These are phyloP conservation scores for Davidsoniella eucalypti DNA, from an alignment of 2,329 filamentous ascomycete genomes.

Conservation along the genomic window DNA sequence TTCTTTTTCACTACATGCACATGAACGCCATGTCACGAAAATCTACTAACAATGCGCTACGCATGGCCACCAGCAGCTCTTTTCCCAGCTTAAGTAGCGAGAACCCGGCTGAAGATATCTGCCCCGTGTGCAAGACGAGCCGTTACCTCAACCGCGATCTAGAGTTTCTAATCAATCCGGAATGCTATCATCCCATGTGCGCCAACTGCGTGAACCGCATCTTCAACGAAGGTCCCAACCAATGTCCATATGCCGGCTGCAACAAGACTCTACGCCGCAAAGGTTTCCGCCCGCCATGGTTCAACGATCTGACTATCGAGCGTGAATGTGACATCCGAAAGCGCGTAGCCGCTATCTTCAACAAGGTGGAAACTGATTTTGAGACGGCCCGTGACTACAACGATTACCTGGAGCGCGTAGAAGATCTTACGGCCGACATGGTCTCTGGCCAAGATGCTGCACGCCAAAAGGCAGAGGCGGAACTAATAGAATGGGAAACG, in stretches of 20 bases:
- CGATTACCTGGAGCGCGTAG: conserved; percentile 85
- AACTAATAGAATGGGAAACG: conserved; percentile 47
- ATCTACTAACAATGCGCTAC: conserved; percentile 14
- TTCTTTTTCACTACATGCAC: no score
- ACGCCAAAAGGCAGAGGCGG: conserved; percentile 28
- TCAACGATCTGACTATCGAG: conserved; percentile 75
- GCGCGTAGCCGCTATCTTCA: conserved; percentile 63
- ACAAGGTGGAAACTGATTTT: conserved; percentile 82
- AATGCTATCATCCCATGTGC: conserved; percentile 99
- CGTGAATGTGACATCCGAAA: conserved; percentile 83
- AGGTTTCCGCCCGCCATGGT: conserved; percentile 76
- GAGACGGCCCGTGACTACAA: conserved; percentile 72
- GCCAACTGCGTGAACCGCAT: conserved; percentile 88
- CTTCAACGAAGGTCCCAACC: conserved; percentile 79
- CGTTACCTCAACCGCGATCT: conserved; percentile 91
- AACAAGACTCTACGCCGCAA: conserved; percentile 70
- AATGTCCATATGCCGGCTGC: conserved; percentile 83
- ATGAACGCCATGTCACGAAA: conserved; percentile 23
- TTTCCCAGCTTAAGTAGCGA: conserved; percentile 17
- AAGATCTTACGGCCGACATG: conserved; percentile 78
- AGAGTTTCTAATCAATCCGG: conserved; percentile 89
- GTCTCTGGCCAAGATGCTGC: conserved; percentile 54
- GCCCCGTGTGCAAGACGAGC: conserved; percentile 92
- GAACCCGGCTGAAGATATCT: conserved; percentile 47
- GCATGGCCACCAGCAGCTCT: conserved; percentile 4